A percentile compares a stretch with the other conserved stretches of the same genome.
phyloP scores from a whole-genome alignment of 192 early-diverging fungal species.

The Rhizophagus sp. region DNA sequence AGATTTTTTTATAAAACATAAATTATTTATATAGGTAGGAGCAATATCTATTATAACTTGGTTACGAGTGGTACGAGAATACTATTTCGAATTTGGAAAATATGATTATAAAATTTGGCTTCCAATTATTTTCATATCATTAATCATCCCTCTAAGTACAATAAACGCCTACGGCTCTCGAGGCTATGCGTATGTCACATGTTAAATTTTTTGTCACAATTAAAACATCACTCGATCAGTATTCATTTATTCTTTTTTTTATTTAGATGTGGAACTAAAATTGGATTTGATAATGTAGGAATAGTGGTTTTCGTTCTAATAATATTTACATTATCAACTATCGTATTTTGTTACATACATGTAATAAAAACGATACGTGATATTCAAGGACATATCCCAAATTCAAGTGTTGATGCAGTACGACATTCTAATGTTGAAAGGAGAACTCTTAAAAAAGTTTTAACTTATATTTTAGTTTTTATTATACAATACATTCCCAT shows the following conservation, averaged over 20 bases:
- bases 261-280: too few species aligned
- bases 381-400: not conserved
- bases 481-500: not conserved
- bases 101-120: conserved; percentile 9
- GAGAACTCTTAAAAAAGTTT: not conserved
- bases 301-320: too few species aligned
- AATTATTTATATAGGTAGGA: not conserved
- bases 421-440: not conserved
- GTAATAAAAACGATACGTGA: too few species aligned
- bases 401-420: too few species aligned
- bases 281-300: too few species aligned
- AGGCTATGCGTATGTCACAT: not conserved
- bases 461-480: conserved; percentile 2
- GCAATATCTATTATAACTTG: not conserved
- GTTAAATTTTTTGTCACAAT: not conserved
- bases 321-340: too few species aligned
- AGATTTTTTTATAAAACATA: too few species aligned
- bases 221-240: too few species aligned
- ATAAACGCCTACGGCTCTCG: too few species aligned
- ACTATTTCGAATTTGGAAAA: not conserved
- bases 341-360: too few species aligned
- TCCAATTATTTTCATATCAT: not conserved
- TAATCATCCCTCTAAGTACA: not conserved
- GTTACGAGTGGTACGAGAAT: not conserved
- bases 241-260: too few species aligned